These are phyloP conservation scores for Trichaptum fuscoviolaceum DNA, from an alignment of 768 basidiomycete genomes.

Conservation along the genomic window DNA sequence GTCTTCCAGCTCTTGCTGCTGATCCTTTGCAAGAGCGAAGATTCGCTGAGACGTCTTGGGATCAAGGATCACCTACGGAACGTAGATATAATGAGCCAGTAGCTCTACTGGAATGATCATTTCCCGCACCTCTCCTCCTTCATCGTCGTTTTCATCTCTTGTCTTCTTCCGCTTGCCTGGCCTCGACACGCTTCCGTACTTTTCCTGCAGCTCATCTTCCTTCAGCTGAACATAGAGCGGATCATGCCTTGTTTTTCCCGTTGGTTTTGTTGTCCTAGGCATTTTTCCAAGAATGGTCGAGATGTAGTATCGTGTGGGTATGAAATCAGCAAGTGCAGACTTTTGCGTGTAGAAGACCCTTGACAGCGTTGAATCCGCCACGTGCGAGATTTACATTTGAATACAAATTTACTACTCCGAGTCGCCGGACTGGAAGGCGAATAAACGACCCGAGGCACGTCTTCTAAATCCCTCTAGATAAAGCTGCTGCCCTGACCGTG, in stretches of 20 bases:
- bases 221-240: slow-evolving; percentile 82
- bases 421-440: neutral
- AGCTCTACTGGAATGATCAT: slow-evolving; percentile 11
- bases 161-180: slow-evolving; percentile 73
- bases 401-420: too few relatives aligned
- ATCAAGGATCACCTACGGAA: slow-evolving; percentile 60
- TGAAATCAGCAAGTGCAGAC: too few relatives aligned
- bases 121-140: slow-evolving; percentile 51
- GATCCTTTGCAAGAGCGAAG: slow-evolving; percentile 86
- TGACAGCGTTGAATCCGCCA: neutral
- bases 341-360: too few relatives aligned
- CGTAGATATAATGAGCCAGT: neutral
- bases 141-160: slow-evolving; percentile 40
- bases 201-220: slow-evolving; percentile 69
- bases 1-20: slow-evolving; percentile 81
- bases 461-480: neutral
- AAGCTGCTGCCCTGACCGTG: neutral
- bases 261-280: slow-evolving; percentile 56
- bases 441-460: neutral
- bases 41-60: slow-evolving; percentile 81
- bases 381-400: neutral
- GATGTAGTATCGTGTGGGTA: neutral
- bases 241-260: slow-evolving; percentile 69
- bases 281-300: slow-evolving; percentile 31
- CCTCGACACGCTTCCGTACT: slow-evolving; percentile 72